Evolutionary conservation across 2,329 filamentous ascomycete genomes (phyloP), one percentile per base, ranked within the genome.

Genomic region (Pyrenophora tritici-repentis): DNA sequence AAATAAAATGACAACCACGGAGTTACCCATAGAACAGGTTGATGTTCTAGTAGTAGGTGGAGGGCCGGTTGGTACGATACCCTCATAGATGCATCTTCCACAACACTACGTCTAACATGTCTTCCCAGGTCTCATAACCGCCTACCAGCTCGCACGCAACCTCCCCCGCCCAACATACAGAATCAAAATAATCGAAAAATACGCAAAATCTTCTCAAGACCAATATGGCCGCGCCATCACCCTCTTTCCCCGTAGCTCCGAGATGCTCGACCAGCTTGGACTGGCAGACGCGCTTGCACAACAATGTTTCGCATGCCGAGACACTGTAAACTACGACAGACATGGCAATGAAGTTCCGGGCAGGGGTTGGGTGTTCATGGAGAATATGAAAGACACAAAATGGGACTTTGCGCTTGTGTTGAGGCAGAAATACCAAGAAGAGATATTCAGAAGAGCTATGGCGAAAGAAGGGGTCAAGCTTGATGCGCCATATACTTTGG

Each of bases 351-450:
- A 78, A 53, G 69, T 76, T 14, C 58, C 73, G 3, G 78, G 77
- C 2, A 67, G 79, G 43, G 79, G 77, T 1, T 81, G 79, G 79
- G 75, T 73, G 24, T 82, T 82, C 52, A 79, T 83, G 76, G 77
- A 81, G 57, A 72, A 78, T 31, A 81, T 83, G 71, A 76, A 74
- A 31, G 78, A 81, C 49, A 81, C 80, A 1, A 68, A 71, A 20
- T 83, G 78, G 67, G 76, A 81, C 53, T 84, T 81, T 59, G 74
- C 76, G 0, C 68, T 83, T n/a, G 80, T 83, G 1, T 59, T 84
- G 45, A 72, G 81, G 13, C 81, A 84, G 65, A 83, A 79, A 61
- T 83, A 81, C 59, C 78, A 80, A 6, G 81, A 84, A 58, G 77
- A 79, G 10, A 78, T 83, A 35, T 79, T 83, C 43, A 73, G 81